Evolutionary conservation across 495 filamentous ascomycete species (phyloP).

Genomic region (Penicillium ochrochloron): DNA sequence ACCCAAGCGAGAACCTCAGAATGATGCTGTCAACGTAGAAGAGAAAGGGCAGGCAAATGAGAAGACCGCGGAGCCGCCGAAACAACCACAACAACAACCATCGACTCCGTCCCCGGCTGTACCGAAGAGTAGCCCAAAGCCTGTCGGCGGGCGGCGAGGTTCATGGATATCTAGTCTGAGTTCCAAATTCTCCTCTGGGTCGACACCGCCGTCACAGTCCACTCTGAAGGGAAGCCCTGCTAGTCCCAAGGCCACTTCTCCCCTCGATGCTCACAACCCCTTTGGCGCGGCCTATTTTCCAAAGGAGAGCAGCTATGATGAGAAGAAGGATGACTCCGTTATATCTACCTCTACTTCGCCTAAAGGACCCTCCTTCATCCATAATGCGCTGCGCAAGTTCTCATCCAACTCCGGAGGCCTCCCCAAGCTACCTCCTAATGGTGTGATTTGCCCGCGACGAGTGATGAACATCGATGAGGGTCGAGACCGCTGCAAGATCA

Average conservation of each 20-base stretch:
- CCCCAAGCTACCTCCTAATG: slow-evolving; percentile 56
- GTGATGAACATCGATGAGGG: slow-evolving; percentile 85
- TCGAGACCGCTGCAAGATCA: slow-evolving; percentile 77
- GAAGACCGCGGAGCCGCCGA: slow-evolving; percentile 26
- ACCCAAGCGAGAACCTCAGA: slow-evolving; percentile 23
- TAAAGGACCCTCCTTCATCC: slow-evolving; percentile 74
- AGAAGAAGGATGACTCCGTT: slow-evolving; percentile 53
- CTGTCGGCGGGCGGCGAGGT: slow-evolving; percentile 59
- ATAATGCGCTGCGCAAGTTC: slow-evolving; percentile 78
- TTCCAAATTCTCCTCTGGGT: slow-evolving; percentile 86
- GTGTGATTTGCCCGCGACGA: slow-evolving; percentile 67
- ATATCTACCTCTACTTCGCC: slow-evolving; percentile 72
- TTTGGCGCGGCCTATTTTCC: slow-evolving; percentile 59
- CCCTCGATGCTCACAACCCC: slow-evolving; percentile 50
- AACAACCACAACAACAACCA: slow-evolving; percentile 23
- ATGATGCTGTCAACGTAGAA: slow-evolving; percentile 24
- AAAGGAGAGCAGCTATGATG: slow-evolving; percentile 51
- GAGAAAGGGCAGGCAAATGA: slow-evolving; percentile 28
- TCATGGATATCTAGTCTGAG: slow-evolving; percentile 94
- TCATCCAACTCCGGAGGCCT: slow-evolving; percentile 64
- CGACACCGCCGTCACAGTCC: slow-evolving; percentile 51
- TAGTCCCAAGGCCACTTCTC: slow-evolving; percentile 50
- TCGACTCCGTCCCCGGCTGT: slow-evolving; percentile 29
- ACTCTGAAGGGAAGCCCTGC: slow-evolving; percentile 45
- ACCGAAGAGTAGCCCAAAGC: slow-evolving; percentile 46